Evolutionary conservation across 2,329 filamentous ascomycete species (phyloP).

Genomic region (Colletotrichum higginsianum): DNA sequence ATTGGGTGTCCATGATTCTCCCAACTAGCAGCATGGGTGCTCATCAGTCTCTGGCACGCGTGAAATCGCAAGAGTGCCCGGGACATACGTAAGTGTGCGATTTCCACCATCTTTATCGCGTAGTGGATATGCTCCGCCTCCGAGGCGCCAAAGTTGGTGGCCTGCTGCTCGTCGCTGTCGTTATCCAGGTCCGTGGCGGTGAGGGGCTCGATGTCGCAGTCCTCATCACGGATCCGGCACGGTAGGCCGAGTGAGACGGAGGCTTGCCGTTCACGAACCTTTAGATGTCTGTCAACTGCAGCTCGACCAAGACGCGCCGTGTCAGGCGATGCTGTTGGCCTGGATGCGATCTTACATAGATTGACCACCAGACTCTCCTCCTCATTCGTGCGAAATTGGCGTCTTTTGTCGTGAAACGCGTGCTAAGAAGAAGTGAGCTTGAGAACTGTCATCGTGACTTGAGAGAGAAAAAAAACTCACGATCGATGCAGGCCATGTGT

Average conservation of each 20-base stretch:
- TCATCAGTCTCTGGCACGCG: background rate
- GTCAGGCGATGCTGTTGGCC: background rate
- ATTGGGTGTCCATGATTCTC: conserved; percentile 54
- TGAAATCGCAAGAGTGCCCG: too few species aligned
- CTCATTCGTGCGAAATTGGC: conserved; percentile 53
- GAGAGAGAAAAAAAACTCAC: conserved; percentile 37
- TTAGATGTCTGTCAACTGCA: background rate
- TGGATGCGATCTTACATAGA: conserved; percentile 53
- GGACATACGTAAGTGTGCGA: conserved; percentile 51
- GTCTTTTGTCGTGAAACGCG: conserved; percentile 25
- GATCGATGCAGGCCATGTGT: conserved; percentile 61
- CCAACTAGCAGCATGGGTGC: conserved; percentile 46
- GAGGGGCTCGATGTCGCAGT: conserved; percentile 56
- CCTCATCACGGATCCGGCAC: conserved; percentile 55
- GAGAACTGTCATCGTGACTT: background rate
- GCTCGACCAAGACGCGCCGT: background rate
- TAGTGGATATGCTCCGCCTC: conserved; percentile 53
- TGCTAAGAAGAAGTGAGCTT: background rate
- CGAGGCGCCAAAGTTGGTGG: conserved; percentile 49
- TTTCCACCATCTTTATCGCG: conserved; percentile 56
- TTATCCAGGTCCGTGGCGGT: conserved; percentile 51
- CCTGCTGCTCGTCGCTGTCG: conserved; percentile 45
- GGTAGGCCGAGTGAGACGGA: conserved; percentile 55
- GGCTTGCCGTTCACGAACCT: conserved; percentile 56
- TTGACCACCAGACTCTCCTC: conserved; percentile 68